Percentiles rank a stretch among this genome's conserved stretches.
Conservation (phyloP, 1,284 basidiomycete species). For the Puccinia coronata region DNA sequence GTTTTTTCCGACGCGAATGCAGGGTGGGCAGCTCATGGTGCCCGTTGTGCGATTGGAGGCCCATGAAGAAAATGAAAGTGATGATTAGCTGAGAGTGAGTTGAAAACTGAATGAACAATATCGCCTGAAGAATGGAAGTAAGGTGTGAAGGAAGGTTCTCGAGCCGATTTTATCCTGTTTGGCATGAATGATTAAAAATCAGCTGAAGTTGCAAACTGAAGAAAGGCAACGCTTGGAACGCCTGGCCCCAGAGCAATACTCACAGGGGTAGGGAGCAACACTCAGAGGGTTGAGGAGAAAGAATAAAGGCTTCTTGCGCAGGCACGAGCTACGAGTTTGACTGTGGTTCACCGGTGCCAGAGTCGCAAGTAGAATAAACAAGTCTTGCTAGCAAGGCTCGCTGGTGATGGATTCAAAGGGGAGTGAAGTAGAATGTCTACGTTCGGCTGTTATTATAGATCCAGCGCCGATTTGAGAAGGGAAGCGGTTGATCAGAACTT, state of each 20-base stretch:
- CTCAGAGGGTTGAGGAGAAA: background rate
- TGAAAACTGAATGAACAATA: background rate
- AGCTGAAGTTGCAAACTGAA: conserved; percentile 5
- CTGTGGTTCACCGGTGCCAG: no score
- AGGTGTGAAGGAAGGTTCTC: background rate
- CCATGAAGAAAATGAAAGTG: background rate
- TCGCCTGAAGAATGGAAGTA: background rate
- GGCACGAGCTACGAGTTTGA: no score
- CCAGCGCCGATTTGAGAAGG: no score
- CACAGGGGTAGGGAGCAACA: background rate
- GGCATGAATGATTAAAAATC: background rate
- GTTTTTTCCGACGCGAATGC: background rate
- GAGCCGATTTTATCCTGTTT: background rate
- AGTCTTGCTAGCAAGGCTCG: background rate
- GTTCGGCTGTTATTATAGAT: no score
- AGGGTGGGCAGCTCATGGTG: background rate
- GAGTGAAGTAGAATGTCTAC: no score
- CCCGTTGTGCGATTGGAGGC: background rate
- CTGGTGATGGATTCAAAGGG: background rate
- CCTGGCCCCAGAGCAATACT: background rate
- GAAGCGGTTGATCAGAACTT: no score
- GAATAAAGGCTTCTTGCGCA: background rate
- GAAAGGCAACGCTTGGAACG: background rate
- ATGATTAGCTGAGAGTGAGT: background rate
- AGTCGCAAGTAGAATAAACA: background rate